Evolutionary conservation across 345 rosid genomes (phyloP).

Genomic region (Stellera chamaejasme): DNA sequence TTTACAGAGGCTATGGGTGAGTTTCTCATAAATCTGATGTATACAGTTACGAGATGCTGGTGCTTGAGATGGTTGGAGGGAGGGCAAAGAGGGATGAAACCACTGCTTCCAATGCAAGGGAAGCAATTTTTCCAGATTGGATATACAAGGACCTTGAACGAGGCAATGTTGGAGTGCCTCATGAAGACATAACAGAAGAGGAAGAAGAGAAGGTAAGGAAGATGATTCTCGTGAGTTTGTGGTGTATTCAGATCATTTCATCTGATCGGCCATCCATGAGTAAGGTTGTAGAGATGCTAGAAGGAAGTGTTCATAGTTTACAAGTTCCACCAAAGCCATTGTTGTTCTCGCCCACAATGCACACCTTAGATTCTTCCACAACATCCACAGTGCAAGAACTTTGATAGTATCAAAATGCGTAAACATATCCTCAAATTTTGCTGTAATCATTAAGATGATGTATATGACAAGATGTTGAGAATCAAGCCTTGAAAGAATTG

Average conservation of each 20-base stretch:
- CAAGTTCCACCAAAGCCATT: slow-evolving; percentile 12
- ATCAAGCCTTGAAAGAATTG: too few relatives aligned
- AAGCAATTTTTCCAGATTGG: slow-evolving; percentile 29
- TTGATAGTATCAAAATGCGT: too few relatives aligned
- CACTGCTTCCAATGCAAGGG: slow-evolving; percentile 14
- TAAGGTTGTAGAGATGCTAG: slow-evolving; percentile 28
- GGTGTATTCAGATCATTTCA: slow-evolving; percentile 45
- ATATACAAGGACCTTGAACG: slow-evolving; percentile 24
- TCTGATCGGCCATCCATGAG: slow-evolving; percentile 35
- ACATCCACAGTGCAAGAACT: too few relatives aligned
- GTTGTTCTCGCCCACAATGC: slow-evolving; percentile 3
- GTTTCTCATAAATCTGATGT: slow-evolving; percentile 41
- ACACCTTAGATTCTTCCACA: neutral
- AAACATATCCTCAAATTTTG: neutral
- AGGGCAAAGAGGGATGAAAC: slow-evolving; percentile 5
- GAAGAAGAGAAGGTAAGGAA: slow-evolving; percentile 19
- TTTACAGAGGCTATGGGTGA: slow-evolving; percentile 15
- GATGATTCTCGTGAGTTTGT: slow-evolving; percentile 29
- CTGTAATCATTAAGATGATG: too few relatives aligned
- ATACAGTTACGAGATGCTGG: slow-evolving; percentile 43
- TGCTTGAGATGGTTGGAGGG: slow-evolving; percentile 32
- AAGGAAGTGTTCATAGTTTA: slow-evolving; percentile 5
- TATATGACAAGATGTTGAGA: too few relatives aligned
- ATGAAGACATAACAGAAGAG: slow-evolving; percentile 13
- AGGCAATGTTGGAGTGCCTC: neutral